phyloP scores from a whole-genome alignment of 352 stramenopile species.

The Phytophthora pluvialis region DNA sequence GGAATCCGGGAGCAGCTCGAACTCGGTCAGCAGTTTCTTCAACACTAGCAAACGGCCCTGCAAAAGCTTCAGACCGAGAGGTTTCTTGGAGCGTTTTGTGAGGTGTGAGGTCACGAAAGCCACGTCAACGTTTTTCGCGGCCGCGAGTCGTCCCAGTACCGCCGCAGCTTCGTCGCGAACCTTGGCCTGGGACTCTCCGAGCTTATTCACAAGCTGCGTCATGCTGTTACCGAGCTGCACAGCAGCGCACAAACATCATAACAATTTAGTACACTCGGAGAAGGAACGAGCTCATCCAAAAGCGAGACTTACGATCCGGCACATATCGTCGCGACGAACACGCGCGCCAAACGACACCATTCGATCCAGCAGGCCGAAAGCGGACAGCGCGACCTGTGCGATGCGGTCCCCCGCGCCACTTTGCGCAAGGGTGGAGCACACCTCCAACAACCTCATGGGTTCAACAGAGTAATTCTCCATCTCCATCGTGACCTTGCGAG shows the following conservation, averaged over 20 bases:
- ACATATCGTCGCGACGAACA: constrained; percentile 70
- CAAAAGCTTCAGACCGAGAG: constrained; percentile 74
- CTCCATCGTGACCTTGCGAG: constrained; percentile 85
- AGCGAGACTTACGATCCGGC: constrained; percentile 56
- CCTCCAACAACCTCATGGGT: constrained; percentile 52
- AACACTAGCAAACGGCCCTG: constrained; percentile 67
- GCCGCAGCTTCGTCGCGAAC: constrained; percentile 71
- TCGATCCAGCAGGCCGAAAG: constrained; percentile 69
- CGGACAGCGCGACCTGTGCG: constrained; percentile 74
- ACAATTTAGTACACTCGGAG: background rate
- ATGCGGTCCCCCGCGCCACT: constrained; percentile 77
- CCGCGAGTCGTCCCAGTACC: constrained; percentile 51
- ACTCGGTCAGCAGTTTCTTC: constrained; percentile 63
- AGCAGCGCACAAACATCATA: constrained; percentile 6
- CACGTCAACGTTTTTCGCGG: constrained; percentile 71
- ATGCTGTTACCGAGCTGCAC: constrained; percentile 74
- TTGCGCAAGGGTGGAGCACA: constrained; percentile 76
- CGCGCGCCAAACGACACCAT: constrained; percentile 58
- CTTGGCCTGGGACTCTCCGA: constrained; percentile 76
- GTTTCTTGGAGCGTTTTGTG: constrained; percentile 78
- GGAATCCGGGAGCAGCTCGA: constrained; percentile 53
- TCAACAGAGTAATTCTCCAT: constrained; percentile 63
- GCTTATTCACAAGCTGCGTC: constrained; percentile 80
- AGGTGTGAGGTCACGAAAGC: constrained; percentile 68
- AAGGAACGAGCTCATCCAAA: background rate